Evolutionary conservation across 2,329 filamentous ascomycete genomes (phyloP), one percentile per base, ranked within the genome.

Genomic region (Microcyclospora tardicrescens): DNA sequence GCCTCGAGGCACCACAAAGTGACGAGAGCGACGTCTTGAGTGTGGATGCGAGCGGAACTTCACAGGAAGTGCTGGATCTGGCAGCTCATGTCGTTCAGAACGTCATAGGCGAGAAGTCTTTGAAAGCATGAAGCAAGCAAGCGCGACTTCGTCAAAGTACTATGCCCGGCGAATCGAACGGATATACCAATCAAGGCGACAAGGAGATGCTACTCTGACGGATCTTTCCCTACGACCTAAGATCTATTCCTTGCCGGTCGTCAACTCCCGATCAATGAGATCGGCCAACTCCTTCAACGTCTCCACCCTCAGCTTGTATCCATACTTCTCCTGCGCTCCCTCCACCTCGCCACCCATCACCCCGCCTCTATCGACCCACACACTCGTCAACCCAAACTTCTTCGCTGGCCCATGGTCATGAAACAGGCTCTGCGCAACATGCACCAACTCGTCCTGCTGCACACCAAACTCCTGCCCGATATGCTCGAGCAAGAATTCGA

Each of bases 1-100:
- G 78, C 37, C 72, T 98, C n/a, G 89, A 98, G 64, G 77, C 81
- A 45, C 91, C 91, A 0, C 69, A 69, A 37, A 61, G 64, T 34
- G 75, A 84, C 14, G 58, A 61, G 49, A 35, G 27, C 30, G 66
- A 70, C 46, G 62, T 68, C 2, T 47, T 67, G 38, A 57, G 58
- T 15, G 59, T 70, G 35, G 66, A 70, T 46, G 66, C 67, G 10
- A 61, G 59, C 42, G 64, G 64, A 10, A 54, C 48, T 19, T 52
- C 56, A 36, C 46, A 45, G 16, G 62, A 65, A 39, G 66, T 69
- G 27, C 51, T 64, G 40, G 39, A 50, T 28, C 49, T 65, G 38
- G 64, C 64, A 12, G 41, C 57, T 6, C 52, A 49, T 6, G 58
- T 57, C 4, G 64, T 68, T 3, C 57, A 64, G 42, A 47, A 49